Evolutionary conservation across 164 flowering plant species (phyloP).

Genomic region (Aristolochia californica): DNA sequence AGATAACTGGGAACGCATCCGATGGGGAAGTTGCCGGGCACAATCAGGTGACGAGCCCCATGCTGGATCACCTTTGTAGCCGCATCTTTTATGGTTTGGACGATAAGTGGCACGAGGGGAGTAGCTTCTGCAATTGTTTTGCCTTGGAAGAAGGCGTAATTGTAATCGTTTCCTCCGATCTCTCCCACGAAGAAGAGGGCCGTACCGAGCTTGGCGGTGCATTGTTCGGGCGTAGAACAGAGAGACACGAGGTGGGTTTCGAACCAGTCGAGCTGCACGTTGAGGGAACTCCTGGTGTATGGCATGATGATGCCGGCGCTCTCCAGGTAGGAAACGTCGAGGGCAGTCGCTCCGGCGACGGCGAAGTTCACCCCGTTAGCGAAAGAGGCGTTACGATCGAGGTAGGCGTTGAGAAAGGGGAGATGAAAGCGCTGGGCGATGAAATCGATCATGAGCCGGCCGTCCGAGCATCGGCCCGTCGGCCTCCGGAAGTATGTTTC

Average conservation of each 20-base stretch:
- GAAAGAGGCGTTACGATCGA: neutral
- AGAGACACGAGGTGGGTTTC: neutral
- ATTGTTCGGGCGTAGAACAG: neutral
- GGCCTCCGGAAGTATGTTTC: constrained; percentile 3
- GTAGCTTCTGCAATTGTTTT: too few relatives aligned
- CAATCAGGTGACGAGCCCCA: too few relatives aligned
- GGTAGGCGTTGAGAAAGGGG: neutral
- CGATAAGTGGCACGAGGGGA: too few relatives aligned
- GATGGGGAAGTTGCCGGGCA: too few relatives aligned
- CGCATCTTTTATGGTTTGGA: too few relatives aligned
- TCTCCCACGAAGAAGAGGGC: constrained; percentile 5
- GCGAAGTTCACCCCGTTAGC: neutral
- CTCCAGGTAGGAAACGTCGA: neutral
- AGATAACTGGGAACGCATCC: too few relatives aligned
- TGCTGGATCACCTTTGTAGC: neutral
- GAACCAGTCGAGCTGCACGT: neutral
- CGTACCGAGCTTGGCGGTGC: neutral
- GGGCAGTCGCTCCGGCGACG: neutral
- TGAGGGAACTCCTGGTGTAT: too few relatives aligned
- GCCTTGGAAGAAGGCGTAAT: too few relatives aligned
- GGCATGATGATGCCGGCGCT: neutral
- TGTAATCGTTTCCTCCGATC: too few relatives aligned
- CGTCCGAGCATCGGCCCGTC: constrained; percentile 14
- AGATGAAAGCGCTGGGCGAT: neutral
- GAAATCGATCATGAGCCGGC: constrained; percentile 12